Evolutionary conservation across 1,284 basidiomycete species (phyloP), one percentile per base, ranked within the genome.

Genomic region (Albatrellus sp.): DNA sequence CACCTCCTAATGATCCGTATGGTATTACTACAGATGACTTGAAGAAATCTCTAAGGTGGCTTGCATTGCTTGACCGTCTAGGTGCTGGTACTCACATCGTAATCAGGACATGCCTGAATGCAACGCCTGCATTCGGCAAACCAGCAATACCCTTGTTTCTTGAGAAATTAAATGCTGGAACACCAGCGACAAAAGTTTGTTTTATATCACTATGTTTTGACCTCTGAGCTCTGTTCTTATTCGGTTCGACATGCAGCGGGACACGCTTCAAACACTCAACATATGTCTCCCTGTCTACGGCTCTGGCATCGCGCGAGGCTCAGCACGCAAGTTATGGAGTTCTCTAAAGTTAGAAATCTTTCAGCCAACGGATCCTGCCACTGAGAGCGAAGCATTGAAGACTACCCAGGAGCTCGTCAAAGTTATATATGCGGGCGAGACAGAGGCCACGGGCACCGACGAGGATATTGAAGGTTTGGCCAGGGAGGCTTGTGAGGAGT

Each of bases 1-100:
- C 93, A 10, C 91, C 93, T 5, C 87, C 91, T 1, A 86, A 93
- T 54, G 93, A 98, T 57, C 90, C 92, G 3, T 94, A 94, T 60
- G 87, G 88, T 6, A 96, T 98, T 50, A 88, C 82, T 1, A 73
- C 88, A 0, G 89, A 94, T 37, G 88, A 98, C 57, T 73, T 99
- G 31, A 87, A 86, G 55, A 54, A 65, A 33, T 72, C 83, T 1
- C 70, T 98, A 13, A 70, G 80, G 86, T 85, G 55, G 28, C 56
- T 52, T 31, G 12, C 11, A 9, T 5, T 10, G 11, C 16, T 4
- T 13, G 17, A 5, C 10, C 20, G 17, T 24, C 4, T 31, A 8
- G 12, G 4, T 4, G 9, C 30, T 7, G 5, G 13, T 13, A 14
- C 33, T 30, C 36, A 16, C 35, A 17, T 31, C 8, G 50, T 30